Base-by-base conservation (phyloP, 495 filamentous ascomycete genomes). In the Annulohypoxylon stygium region DNA sequence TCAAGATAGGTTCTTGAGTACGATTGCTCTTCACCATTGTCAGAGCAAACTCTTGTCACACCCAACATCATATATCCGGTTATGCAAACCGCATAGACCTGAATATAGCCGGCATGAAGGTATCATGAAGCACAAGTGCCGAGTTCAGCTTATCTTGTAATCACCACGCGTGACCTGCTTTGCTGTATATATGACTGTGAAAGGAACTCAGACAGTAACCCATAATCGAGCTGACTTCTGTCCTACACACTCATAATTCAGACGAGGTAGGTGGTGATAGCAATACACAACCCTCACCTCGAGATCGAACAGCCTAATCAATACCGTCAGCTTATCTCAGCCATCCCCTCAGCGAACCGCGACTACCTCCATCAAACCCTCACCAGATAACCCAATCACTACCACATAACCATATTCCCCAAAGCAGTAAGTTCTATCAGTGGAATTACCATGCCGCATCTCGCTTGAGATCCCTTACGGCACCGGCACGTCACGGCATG, bases 271-370 rank as follows among this genome's bases (percentile, higher is more conserved):
- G 16, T 47, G n/a, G 43, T 47, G 43, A 47, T 47, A 9, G 16
- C 16, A 47, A 6, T 16, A 20, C 16, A 8, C 43, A 20, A 47
- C 43, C 43, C 5, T 43, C 12, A 14, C 4, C 5, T 47, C 43
- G 4, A 47, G n/a, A 20, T 1, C 8, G n/a, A 47, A 47, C n/a
- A 20, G 2, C 8, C n/a, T 45, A 9, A 20, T 18, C 16, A 47
- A 9, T 43, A 39, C 37, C 6, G 43, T 47, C 43, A 47, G 43
- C 43, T 47, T 47, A 47, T 47, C 43, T 47, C n/a, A 47, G 43
- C 43, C 18, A 20, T 12, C 43, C 0, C 3, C 43, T 4, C 4
- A 47, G 11, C 6, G 18, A 20, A 16, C 7, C n/a, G 16, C 12
- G 16, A 20, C 18, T 7, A 47, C 18, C n/a, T 18, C 18, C n/a